A percentile compares a stretch with the other conserved stretches of the same genome.
These are phyloP conservation scores for Cladophialophora bantiana DNA, from an alignment of 2,329 filamentous ascomycete species.

Conservation along the genomic window DNA sequence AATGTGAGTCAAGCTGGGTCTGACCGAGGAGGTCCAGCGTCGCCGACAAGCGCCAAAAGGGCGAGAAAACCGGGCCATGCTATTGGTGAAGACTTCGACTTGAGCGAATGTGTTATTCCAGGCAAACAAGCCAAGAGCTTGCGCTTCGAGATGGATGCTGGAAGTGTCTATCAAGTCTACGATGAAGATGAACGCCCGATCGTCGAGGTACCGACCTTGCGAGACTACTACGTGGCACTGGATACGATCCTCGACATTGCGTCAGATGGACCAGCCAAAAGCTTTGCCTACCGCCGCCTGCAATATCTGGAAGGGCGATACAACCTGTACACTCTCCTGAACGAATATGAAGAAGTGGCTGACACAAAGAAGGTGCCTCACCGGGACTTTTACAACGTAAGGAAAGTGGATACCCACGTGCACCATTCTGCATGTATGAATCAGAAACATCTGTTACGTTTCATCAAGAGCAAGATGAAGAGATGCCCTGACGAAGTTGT, in stretches of 20 bases:
- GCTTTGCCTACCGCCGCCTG: constrained; percentile 91
- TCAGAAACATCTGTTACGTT: constrained; percentile 95
- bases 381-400: constrained; percentile 98
- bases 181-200: constrained; percentile 71
- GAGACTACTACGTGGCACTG: constrained; percentile 95
- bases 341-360: constrained; percentile 97
- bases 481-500: constrained; percentile 95
- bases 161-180: constrained; percentile 92
- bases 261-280: constrained; percentile 94
- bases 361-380: constrained; percentile 98
- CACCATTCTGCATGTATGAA: constrained; percentile 99
- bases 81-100: constrained; percentile 89
- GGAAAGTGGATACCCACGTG: constrained; percentile 98
- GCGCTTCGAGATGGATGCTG: constrained; percentile 79
- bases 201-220: constrained; percentile 84
- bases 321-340: constrained; percentile 89
- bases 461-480: constrained; percentile 99
- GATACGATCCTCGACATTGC: constrained; percentile 87
- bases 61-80: constrained; percentile 85
- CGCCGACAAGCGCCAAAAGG: constrained; percentile 60
- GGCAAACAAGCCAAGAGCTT: constrained; percentile 74
- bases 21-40: constrained; percentile 40
- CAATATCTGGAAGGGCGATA: constrained; percentile 98
- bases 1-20: constrained; percentile 44
- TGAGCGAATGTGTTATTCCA: constrained; percentile 74